Evolutionary conservation across 2,329 filamentous ascomycete genomes (phyloP).

Genomic region (Exophiala sp.): DNA sequence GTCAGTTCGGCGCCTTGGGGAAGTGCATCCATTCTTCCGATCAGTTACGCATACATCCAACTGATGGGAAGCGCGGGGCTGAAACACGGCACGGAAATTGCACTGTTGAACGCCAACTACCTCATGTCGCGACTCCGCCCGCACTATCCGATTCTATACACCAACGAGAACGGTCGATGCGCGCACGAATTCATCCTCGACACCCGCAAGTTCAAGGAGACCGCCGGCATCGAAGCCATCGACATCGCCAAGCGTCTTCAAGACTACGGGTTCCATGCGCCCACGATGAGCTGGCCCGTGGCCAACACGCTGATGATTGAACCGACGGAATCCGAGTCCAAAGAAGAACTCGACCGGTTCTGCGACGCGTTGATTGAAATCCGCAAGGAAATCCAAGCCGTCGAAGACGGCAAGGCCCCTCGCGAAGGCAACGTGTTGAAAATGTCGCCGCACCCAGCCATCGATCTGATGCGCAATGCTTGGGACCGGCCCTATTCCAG

Average conservation of each 20-base stretch:
- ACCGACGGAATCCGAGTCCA: constrained; percentile 88
- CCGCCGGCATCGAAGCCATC: constrained; percentile 78
- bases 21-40: constrained; percentile 85
- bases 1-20: constrained; percentile 80
- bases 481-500: constrained; percentile 80
- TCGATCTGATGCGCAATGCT: constrained; percentile 66
- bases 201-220: constrained; percentile 74
- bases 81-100: constrained; percentile 83
- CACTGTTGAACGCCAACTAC: constrained; percentile 95
- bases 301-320: constrained; percentile 97
- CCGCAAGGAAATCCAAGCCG: constrained; percentile 71
- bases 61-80: constrained; percentile 83
- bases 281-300: constrained; percentile 95
- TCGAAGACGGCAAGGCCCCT: constrained; percentile 73
- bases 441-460: constrained; percentile 78
- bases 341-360: constrained; percentile 88
- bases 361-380: constrained; percentile 85
- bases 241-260: constrained; percentile 95
- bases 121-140: constrained; percentile 79
- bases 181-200: constrained; percentile 98
- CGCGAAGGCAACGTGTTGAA: constrained; percentile 77
- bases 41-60: constrained; percentile 91
- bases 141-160: constrained; percentile 90
- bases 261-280: constrained; percentile 95
- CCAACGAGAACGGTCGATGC: constrained; percentile 78